Evolutionary conservation across 2,329 filamentous ascomycete species (phyloP), one percentile per base, ranked within the genome.

Genomic region (Apiospora rasikravindrae): DNA sequence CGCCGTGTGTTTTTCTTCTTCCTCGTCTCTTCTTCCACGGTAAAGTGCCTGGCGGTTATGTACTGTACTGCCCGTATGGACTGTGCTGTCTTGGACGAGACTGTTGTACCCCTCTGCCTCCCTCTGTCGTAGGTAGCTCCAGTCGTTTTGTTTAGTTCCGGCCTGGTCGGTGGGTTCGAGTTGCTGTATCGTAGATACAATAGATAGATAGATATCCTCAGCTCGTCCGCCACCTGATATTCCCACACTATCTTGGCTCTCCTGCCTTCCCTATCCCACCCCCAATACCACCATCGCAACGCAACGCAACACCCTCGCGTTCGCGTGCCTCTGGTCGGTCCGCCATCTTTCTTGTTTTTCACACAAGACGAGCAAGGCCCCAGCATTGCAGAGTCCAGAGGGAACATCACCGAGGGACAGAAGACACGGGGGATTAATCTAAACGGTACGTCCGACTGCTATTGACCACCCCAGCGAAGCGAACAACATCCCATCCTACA

Each of bases 131-230:
- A 33, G 16, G 57, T 13, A 64, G 33, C 45, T 47, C 44, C 44
- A 47, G 33, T 40, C 57, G 57, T n/a, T 64, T 64, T 64, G 57
- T 64, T 64, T 64, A 40, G 57, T 40, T n/a, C 57, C 57, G 53
- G 53, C 53, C 53, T 49, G 45, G 45, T n/a, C 19, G 33, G 53
- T 61, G 53, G 53, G 53, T 61, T 61, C 26, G 49, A 61, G 16
- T 16, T 22, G 57, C 53, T 22, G 57, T 40, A 64, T 64, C 57
- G 57, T 64, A 64, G 57, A 64, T 64, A 64, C 57, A 64, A 40
- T 64, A 64, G 57, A 64, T 64, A 64, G 57, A 57, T 64, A 64
- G 57, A 64, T 64, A 40, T 64, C 57, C 57, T 64, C 57, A 40
- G 13, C 57, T 40, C 57, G 57, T 40, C 57, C 57, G 29, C 57